Evolutionary conservation across 306 rosid species (phyloP).

Genomic region (Rosa multiflora): DNA sequence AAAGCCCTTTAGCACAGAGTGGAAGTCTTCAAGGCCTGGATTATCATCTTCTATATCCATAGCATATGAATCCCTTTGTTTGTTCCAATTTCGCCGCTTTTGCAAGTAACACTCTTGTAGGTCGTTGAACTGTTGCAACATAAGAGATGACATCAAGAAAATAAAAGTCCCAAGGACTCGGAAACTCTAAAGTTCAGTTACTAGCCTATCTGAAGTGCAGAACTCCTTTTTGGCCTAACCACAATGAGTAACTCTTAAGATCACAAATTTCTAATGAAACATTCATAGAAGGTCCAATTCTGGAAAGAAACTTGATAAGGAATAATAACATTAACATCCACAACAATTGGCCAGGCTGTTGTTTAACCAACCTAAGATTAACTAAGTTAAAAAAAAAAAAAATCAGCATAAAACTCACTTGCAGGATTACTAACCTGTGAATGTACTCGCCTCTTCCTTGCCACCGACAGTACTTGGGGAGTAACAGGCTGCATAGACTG

Average conservation of each 20-base stretch:
- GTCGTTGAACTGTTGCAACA: conserved; percentile 59
- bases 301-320: background rate
- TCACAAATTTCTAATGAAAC: background rate
- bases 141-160: conserved; percentile 9
- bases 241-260: background rate
- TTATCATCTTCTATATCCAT: conserved; percentile 59
- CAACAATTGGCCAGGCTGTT: background rate
- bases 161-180: background rate
- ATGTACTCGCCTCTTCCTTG: conserved; percentile 70
- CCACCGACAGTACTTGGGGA: conserved; percentile 47
- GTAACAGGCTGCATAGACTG: conserved; percentile 57
- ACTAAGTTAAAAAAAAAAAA: background rate
- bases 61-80: conserved; percentile 38
- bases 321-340: background rate
- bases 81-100: conserved; percentile 60
- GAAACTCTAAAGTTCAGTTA: background rate
- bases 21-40: conserved; percentile 81
- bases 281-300: background rate
- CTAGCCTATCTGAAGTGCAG: background rate
- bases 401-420: background rate
- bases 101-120: conserved; percentile 85
- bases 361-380: background rate
- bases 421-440: conserved; percentile 53
- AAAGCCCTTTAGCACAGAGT: conserved; percentile 71
- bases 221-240: conserved; percentile 9